Evolutionary conservation across 768 basidiomycete genomes (phyloP), one percentile per base, ranked within the genome.

Genomic region (Gloeostereum incarnatum): DNA sequence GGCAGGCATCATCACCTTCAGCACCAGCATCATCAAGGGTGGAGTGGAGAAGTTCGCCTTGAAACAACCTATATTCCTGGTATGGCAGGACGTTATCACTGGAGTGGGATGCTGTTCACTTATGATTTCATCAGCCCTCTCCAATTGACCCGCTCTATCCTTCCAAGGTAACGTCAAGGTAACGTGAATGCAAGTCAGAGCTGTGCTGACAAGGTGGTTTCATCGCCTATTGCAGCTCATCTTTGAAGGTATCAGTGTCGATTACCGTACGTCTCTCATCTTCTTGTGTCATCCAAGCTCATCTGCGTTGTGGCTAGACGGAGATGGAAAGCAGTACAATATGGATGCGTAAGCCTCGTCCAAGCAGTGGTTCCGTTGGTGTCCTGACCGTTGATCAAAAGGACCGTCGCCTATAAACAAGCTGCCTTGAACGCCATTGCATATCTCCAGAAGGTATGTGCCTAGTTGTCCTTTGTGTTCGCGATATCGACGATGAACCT

Each of bases 331-430:
- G 43, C 82, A 85, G 54, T 81, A 83, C 56, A 67, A 76, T 50
- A 86, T 86, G 83, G 78, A 82, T 48, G 76, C 81, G 71, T 82
- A 54, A 49, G 73, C 47, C 3, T 5, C 11, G 19, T 14, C 33
- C 4, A 17, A 3, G 8, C 11, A 11, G 4, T 20, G 11, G n/a
- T 20, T 19, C 3, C 19, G 16, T 34, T 34, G 13, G 16, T 34
- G n/a, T 17, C 19, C 13, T 20, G 4, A 14, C 33, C 19, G 16
- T n/a, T n/a, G n/a, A n/a, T 30, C 31, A 36, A 21, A 35, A 81
- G 78, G 0, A 73, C 81, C 16, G 79, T 82, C 13, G 83, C 85
- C 2, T 87, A 81, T 54, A 85, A 87, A 52, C 81, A 83, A 57
- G 84, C 85, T 4, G 81, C 84, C 0, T 58, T 85, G 39, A 85